A percentile compares a stretch with the other conserved stretches of the same genome.
phyloP scores from a whole-genome alignment of 2,329 filamentous ascomycete species.

The Aspergillus bombycis region DNA sequence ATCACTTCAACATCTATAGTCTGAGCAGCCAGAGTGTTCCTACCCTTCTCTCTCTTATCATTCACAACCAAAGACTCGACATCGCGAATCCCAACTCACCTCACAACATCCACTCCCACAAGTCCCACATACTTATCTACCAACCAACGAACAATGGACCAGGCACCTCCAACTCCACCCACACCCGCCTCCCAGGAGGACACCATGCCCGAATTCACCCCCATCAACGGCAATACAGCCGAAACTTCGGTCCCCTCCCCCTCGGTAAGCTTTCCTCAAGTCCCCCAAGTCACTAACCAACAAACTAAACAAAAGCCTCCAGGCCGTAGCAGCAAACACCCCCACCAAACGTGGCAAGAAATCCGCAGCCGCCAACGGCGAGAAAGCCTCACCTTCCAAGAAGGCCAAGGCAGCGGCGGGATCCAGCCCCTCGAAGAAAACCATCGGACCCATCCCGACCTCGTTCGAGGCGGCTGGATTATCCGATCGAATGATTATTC shows the following conservation, averaged over 20 bases:
- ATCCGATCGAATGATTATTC: slow-evolving; percentile 32
- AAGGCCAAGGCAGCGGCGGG: slow-evolving; percentile 13
- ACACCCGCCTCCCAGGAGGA: not conserved
- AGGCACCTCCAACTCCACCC: not conserved
- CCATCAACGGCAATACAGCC: not conserved
- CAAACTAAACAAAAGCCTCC: not conserved
- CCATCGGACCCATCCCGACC: slow-evolving; percentile 25
- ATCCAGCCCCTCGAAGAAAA: slow-evolving; percentile 10
- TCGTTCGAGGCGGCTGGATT: slow-evolving; percentile 22
- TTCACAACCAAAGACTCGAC: not conserved
- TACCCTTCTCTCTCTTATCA: not conserved
- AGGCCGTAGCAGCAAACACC: slow-evolving; percentile 6
- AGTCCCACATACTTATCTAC: not conserved
- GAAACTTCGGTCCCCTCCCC: not conserved
- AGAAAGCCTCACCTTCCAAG: slow-evolving; percentile 16
- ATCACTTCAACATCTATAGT: not conserved
- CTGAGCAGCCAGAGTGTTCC: not conserved
- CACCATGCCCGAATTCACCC: not conserved
- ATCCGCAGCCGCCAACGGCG: slow-evolving; percentile 6
- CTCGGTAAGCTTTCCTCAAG: not conserved
- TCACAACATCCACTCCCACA: not conserved
- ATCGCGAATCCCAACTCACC: not conserved
- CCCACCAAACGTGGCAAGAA: slow-evolving; percentile 30
- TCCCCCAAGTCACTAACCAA: not conserved
- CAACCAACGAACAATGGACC: not conserved